Base-by-base conservation (phyloP, 2,329 filamentous ascomycete genomes). In the Sporothrix protearum region DNA sequence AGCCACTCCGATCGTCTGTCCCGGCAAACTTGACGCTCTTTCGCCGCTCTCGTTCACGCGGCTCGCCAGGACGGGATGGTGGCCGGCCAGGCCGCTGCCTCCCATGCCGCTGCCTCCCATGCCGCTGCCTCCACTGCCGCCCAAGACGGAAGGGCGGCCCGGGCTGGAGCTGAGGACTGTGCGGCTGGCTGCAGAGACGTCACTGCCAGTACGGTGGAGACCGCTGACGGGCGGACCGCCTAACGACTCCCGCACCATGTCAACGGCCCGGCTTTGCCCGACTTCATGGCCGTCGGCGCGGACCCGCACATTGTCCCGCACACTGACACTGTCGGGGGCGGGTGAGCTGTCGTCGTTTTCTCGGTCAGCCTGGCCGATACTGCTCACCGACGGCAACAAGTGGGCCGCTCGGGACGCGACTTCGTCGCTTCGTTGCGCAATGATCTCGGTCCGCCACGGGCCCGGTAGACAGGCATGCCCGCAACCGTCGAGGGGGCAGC, bases 11-110 rank as follows among this genome's bases (percentile, higher is more conserved):
- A 3, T 66, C 68, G 9, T 80, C 82, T 10, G 83, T 81, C 57
- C 81, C 82, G 2, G 83, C 85, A 79, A 90, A 88, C 80, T 90
- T 90, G 75, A 90, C 88, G 74, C 87, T 89, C 83, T 89, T 89
- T 77, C 87, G 83, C 74, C 87, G 81, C 77, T 89, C 88, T 72
- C 86, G 79, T 63, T 86, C 84, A 0, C 73, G 69, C 0, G 68
- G 59, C 22, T 75, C 78, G n/a, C 47, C 25, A 55, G 25, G 25
- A 51, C 19, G 45, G 28, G 16, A 3, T 14, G 2, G 19, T 49
- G 14, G 16, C 42, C 28, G 39, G 39, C 39, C 39, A 42, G 10
- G 51, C n/a, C 51, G 51, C 51, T 42, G n/a, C n/a, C n/a, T 39
- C 39, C 25, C 16, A 51, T 42, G 3, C 69, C 22, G 12, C 49